Base-by-base conservation (phyloP, 176 grass and related monocot species). In the Juncus inflexus region DNA sequence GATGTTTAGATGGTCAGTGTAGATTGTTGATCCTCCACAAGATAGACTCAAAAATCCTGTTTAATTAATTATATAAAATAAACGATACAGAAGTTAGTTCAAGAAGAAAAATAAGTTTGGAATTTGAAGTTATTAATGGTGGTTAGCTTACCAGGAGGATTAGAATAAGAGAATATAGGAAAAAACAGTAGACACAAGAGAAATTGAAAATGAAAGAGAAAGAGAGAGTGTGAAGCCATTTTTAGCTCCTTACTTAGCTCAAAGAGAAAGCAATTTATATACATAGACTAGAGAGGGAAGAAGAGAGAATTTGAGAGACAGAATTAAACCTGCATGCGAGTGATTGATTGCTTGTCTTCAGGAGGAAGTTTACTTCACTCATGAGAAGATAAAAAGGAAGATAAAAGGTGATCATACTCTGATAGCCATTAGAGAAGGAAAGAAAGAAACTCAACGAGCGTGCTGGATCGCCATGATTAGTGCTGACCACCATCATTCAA, bases 11-110 rank as follows among this genome's bases (percentile, higher is more conserved):
- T 59, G 55, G 50, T 79, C 77, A 6, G 60, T 63, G 67, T 72
- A 79, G 50, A 42, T 62, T 12, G 50, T 79, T 37, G 77, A 79
- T 4, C 77, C 77, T 47, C 77, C 77, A 12, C 77, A 73, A 43
- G 77, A 79, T 37, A 79, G 67, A 59, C 77, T 79, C 66, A 79
- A 38, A 60, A 79, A 79, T 57, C 77, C 77, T 79, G 49, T 19
- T 63, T 56, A 9, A n/a, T n/a, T 37, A 9, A 37, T 37, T 28
- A 28, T 28, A 28, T 28, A 28, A 28, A 28, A 28, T 28, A 28
- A 28, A 28, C 1, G 19, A 28, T 28, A 28, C 19, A 28, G 19
- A 28, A 40, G 4, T 45, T 12, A 65, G 39, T 37, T 39, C 5
- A 62, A 38, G 5, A 16, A 64, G 37, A 37, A 63, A 9, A 1